Evolutionary conservation across 441 rosid genomes (phyloP).

Genomic region (Macaranga tanarius): DNA sequence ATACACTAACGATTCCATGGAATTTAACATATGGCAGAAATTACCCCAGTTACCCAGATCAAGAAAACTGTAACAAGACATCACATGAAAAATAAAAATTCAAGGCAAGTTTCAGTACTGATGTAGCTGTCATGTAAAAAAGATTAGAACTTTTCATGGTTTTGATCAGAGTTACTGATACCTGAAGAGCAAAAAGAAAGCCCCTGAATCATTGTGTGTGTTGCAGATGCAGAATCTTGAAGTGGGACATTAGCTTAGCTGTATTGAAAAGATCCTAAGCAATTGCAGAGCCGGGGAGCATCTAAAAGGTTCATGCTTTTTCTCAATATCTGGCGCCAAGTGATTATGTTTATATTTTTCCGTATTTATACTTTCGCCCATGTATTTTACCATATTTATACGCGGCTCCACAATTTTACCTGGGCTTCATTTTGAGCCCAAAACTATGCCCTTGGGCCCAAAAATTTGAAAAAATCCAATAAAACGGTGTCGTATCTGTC

Average conservation of each 20-base stretch:
- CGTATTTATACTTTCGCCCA: slow-evolving; percentile 2
- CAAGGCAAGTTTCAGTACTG: background rate
- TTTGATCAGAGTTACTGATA: background rate
- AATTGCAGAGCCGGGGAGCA: background rate
- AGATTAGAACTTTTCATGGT: background rate
- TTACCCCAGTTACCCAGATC: background rate
- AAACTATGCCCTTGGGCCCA: no score
- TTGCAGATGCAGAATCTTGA: background rate
- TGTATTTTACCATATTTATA: background rate
- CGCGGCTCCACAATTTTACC: background rate
- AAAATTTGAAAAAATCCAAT: background rate
- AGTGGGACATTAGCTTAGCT: slow-evolving; percentile 16
- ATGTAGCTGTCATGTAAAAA: no score
- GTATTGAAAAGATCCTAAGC: background rate
- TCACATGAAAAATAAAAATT: background rate
- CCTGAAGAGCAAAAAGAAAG: slow-evolving; percentile 1
- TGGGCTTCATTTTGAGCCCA: background rate
- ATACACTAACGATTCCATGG: background rate
- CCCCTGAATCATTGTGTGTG: no score
- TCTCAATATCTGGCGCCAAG: background rate
- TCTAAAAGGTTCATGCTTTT: background rate
- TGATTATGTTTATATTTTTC: no score
- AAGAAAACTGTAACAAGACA: background rate
- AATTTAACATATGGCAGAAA: no score
- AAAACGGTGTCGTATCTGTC: background rate